These are phyloP conservation scores for Lachnellula occidentalis DNA, from an alignment of 2,329 filamentous ascomycete species.

Conservation along the genomic window DNA sequence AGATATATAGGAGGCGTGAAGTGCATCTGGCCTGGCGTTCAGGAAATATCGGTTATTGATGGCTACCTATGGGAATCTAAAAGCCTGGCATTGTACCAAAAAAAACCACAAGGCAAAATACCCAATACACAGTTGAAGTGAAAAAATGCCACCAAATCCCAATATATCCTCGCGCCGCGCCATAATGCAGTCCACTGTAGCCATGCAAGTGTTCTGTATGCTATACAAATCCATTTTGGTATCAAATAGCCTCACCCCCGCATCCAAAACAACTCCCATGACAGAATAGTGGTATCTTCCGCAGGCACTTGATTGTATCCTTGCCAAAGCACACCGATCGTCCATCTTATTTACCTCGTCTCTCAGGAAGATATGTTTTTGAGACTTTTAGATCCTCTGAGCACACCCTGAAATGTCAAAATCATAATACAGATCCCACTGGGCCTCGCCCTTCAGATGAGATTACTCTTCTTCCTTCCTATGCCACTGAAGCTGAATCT, in stretches of 20 bases:
- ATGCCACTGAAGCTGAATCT: constrained; percentile 59
- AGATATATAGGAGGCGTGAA: not conserved
- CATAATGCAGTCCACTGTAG: not conserved
- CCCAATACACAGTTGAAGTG: not conserved
- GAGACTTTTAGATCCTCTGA: not conserved
- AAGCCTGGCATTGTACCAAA: not conserved
- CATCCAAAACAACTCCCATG: not conserved
- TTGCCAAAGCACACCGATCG: not conserved
- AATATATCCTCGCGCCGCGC: not conserved
- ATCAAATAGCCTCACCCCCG: not conserved
- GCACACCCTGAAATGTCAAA: constrained; percentile 4
- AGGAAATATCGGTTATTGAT: not conserved
- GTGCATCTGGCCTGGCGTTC: constrained; percentile 11
- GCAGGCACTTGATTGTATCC: not conserved
- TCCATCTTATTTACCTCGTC: not conserved
- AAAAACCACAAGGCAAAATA: not conserved
- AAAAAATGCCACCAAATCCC: not conserved
- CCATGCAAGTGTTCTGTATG: constrained; percentile 1
- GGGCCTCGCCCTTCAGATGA: constrained; percentile 25
- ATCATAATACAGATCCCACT: constrained; percentile 9
- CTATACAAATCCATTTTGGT: constrained; percentile 4
- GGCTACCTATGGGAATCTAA: not conserved
- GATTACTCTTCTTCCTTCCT: constrained; percentile 65
- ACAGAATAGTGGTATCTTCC: constrained; percentile 4
- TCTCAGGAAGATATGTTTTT: not conserved